Percentiles rank a stretch among this genome's conserved stretches.
phyloP scores from a whole-genome alignment of 495 filamentous ascomycete genomes.

The Cercophora samala region DNA sequence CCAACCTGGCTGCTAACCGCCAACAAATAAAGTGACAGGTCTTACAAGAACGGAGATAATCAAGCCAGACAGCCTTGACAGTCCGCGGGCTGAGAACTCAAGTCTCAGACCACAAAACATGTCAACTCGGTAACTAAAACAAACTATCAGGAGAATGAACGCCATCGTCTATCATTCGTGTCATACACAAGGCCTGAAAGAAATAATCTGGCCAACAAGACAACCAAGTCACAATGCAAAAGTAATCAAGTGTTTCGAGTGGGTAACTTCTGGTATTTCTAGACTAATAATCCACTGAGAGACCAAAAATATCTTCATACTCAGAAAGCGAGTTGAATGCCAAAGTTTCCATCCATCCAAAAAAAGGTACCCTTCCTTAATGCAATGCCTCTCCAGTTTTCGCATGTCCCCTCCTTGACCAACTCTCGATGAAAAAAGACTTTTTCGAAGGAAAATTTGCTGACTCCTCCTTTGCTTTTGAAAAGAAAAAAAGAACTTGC shows the following conservation, averaged over 20 bases:
- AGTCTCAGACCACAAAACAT: no score
- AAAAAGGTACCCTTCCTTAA: constrained; percentile 7
- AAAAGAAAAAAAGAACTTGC: neutral
- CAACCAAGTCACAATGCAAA: constrained; percentile 4
- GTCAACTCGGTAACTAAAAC: no score
- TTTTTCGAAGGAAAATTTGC: constrained; percentile 21
- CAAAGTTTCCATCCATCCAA: constrained; percentile 14
- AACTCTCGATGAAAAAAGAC: constrained; percentile 15
- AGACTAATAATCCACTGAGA: constrained; percentile 30
- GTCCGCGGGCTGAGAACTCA: no score
- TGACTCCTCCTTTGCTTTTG: constrained; percentile 24
- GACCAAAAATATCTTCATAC: constrained; percentile 48
- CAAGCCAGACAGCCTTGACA: no score
- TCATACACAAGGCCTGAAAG: no score
- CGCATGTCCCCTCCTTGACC: constrained; percentile 11
- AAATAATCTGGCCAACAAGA: neutral
- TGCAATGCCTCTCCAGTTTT: constrained; percentile 6
- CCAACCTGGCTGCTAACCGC: no score
- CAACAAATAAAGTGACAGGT: no score
- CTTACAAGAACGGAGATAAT: no score
- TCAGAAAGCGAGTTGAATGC: constrained; percentile 52
- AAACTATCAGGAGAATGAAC: no score
- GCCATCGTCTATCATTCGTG: no score
- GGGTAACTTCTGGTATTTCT: constrained; percentile 57
- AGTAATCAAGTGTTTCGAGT: constrained; percentile 33